phyloP scores from a whole-genome alignment of 1,139 yeast genomes.

The Candida sanyaensis region DNA sequence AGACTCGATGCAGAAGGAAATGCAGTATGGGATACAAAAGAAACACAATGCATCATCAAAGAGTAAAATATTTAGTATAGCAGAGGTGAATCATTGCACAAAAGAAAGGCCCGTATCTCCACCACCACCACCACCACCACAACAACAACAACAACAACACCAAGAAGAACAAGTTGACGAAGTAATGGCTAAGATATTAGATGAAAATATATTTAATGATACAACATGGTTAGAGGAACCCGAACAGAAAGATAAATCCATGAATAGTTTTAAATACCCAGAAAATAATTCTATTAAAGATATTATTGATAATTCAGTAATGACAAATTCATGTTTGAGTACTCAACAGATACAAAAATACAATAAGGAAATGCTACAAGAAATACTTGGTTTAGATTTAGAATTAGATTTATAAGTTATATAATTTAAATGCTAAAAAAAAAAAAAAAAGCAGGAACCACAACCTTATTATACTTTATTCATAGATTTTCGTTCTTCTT shows the following conservation, averaged over 20 bases:
- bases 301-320: too few relatives aligned
- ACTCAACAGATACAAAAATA: neutral
- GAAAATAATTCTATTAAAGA: neutral
- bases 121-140: too few relatives aligned
- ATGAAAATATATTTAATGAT: constrained; percentile 1
- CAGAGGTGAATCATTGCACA: neutral
- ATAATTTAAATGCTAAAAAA: neutral
- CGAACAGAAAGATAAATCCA: too few relatives aligned
- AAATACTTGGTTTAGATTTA: constrained; percentile 11
- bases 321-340: too few relatives aligned
- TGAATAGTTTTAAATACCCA: too few relatives aligned
- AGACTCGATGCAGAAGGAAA: neutral
- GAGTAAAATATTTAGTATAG: neutral
- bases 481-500: constrained; percentile 34
- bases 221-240: too few relatives aligned
- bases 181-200: neutral
- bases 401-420: constrained; percentile 8
- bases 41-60: neutral
- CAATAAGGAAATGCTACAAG: constrained; percentile 7
- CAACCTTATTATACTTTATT: constrained; percentile 16
- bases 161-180: neutral
- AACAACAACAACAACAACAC: neutral
- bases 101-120: too few relatives aligned
- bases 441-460: too few relatives aligned
- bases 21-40: neutral